phyloP scores from a whole-genome alignment of 2,329 filamentous ascomycete species.

The Colletotrichum godetiae region DNA sequence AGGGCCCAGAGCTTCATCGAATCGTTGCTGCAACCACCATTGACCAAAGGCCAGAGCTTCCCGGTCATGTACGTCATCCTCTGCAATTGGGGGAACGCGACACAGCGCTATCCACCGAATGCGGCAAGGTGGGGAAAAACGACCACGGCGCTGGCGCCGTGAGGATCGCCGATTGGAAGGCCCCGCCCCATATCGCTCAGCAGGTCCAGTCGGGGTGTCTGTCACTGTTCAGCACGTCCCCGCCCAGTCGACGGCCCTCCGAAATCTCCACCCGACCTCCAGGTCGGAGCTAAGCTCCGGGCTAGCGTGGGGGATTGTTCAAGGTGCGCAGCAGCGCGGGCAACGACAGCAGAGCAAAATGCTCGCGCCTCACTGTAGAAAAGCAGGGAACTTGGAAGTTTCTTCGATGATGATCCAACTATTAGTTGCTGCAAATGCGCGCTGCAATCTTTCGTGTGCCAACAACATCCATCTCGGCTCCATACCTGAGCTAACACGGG shows the following conservation, averaged over 20 bases:
- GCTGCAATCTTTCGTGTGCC: not conserved
- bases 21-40: not conserved
- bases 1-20: not conserved
- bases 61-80: conserved; percentile 31
- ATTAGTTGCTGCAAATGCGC: not conserved
- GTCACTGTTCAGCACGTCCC: not conserved
- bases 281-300: conserved; percentile 27
- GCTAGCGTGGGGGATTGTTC: not conserved
- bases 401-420: no score
- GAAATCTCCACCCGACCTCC: conserved; percentile 3
- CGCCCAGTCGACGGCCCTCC: not conserved
- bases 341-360: not conserved
- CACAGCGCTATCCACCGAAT: not conserved
- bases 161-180: conserved; percentile 18
- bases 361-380: not conserved
- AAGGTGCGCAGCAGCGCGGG: not conserved
- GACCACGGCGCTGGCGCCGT: not conserved
- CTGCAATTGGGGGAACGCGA: not conserved
- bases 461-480: not conserved
- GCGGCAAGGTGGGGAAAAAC: conserved; percentile 6
- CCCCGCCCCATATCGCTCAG: not conserved
- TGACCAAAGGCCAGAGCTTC: conserved; percentile 22
- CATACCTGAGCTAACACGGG: not conserved
- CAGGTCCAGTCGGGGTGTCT: not conserved
- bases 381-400: not conserved